Conservation (phyloP, 2,329 filamentous ascomycete genomes). For the Trichophyton simii region DNA sequence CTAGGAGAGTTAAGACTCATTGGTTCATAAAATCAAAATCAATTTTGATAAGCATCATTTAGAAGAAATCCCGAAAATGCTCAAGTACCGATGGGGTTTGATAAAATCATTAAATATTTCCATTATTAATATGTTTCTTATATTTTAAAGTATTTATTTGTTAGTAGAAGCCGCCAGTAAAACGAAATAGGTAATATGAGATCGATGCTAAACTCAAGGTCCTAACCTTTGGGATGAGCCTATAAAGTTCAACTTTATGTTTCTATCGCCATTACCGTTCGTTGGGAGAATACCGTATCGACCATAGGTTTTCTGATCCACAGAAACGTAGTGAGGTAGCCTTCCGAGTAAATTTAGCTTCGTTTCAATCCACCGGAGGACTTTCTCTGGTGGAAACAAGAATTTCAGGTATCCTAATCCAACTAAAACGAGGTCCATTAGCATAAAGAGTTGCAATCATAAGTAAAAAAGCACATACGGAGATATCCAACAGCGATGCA, state of each 20-base stretch:
- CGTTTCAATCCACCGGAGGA: slow-evolving; percentile 74
- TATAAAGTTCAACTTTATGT: slow-evolving; percentile 46
- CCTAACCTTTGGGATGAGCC: slow-evolving; percentile 55
- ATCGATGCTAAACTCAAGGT: slow-evolving; percentile 36
- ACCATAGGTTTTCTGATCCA: slow-evolving; percentile 92
- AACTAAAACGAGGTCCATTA: slow-evolving; percentile 38
- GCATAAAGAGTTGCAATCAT: not conserved
- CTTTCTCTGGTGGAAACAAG: slow-evolving; percentile 77
- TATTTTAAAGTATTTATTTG: not conserved
- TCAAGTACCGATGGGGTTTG: no score
- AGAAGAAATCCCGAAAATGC: no score
- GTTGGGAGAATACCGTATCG: slow-evolving; percentile 75
- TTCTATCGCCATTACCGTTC: slow-evolving; percentile 18
- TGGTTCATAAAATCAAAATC: no score
- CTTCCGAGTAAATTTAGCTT: slow-evolving; percentile 75
- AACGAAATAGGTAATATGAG: not conserved
- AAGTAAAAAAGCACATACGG: slow-evolving; percentile 44
- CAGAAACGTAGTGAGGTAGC: slow-evolving; percentile 81
- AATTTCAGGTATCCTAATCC: slow-evolving; percentile 82
- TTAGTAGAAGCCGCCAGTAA: not conserved
- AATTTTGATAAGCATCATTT: no score
- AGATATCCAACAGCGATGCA: slow-evolving; percentile 75
- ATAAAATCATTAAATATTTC: no score
- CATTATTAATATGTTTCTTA: no score
- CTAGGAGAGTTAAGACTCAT: no score